Evolutionary conservation across 2,329 filamentous ascomycete species (phyloP), one percentile per base, ranked within the genome.

Genomic region (Talaromyces sp.): DNA sequence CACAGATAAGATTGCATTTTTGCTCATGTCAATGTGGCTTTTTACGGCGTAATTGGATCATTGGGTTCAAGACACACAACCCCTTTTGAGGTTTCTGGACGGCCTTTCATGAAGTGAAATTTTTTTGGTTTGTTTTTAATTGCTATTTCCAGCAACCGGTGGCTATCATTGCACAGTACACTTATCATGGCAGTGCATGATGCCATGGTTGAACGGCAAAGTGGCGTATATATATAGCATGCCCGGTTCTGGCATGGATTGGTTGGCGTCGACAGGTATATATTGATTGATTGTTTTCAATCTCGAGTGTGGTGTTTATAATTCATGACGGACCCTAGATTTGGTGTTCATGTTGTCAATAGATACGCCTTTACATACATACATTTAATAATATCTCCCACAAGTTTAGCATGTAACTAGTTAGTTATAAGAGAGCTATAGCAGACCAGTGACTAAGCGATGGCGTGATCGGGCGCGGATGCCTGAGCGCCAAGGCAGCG

Each of bases 281-380:
- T 53, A 67, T 73, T 68, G 62, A 47, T 40, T 40, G 36, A 47
- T 27, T 27, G n/a, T 12, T 47, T 18, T 47, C 44, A 47, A 47
- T 47, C 23, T 47, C 10, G n/a, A 23, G 23, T 27, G 23, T 27
- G 44, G 44, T 47, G 44, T 47, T 47, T 27, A 47, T 47, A 47
- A 27, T 9, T 47, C 18, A 12, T 47, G 18, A 47, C 18, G 44
- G 44, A 47, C 33, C 33, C 8, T 12, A 36, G 33, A 36, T 36
- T 36, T 12, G 33, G 33, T 18, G 10, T 5, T 47, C 6, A 47
- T 47, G 44, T 47, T 47, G 23, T 47, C 44, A 12, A 47, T 47
- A 27, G 23, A 47, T 47, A 2, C 44, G 44, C 2, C 14, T 42
- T 42, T n/a, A 42, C 16, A 42, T 27, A 27, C 44, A 47, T 12